phyloP scores from a whole-genome alignment of 73 alveolate species.

The Paramecium pentaurelia region DNA sequence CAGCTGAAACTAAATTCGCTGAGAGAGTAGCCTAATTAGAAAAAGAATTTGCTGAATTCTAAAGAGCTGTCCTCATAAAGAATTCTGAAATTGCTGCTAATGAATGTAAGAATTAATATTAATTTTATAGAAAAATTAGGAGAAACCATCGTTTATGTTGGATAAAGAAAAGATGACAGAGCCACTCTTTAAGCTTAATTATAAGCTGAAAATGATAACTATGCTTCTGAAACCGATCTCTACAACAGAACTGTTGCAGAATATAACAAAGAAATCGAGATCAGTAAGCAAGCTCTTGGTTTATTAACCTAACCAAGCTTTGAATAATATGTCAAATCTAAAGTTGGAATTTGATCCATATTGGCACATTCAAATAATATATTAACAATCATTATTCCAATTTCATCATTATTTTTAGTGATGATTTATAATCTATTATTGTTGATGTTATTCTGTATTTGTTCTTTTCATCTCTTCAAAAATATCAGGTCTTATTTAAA shows the following conservation, averaged over 20 bases:
- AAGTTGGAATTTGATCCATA: constrained; percentile 27
- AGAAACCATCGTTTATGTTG: background rate
- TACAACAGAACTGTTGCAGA: constrained; percentile 32
- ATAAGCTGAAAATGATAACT: constrained; percentile 46
- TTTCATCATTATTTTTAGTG: background rate
- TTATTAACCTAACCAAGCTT: constrained; percentile 25
- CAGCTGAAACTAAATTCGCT: constrained; percentile 18
- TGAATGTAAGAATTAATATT: background rate
- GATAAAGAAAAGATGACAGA: constrained; percentile 5
- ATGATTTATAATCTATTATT: background rate
- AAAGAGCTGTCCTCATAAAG: constrained; percentile 46
- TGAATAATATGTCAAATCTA: constrained; percentile 39
- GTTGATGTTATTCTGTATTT: background rate
- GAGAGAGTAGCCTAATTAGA: constrained; percentile 38
- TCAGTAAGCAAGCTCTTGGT: background rate
- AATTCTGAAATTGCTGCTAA: constrained; percentile 31
- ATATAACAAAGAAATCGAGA: background rate
- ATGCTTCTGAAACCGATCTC: constrained; percentile 20
- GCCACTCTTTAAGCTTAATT: background rate
- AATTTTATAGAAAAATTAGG: background rate
- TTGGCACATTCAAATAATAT: background rate
- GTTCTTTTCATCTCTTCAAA: background rate
- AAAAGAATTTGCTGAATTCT: constrained; percentile 37
- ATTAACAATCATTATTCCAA: background rate
- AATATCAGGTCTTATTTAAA: background rate